phyloP scores from a whole-genome alignment of 108 stramenopile genomes.

The Parmales sp. region DNA sequence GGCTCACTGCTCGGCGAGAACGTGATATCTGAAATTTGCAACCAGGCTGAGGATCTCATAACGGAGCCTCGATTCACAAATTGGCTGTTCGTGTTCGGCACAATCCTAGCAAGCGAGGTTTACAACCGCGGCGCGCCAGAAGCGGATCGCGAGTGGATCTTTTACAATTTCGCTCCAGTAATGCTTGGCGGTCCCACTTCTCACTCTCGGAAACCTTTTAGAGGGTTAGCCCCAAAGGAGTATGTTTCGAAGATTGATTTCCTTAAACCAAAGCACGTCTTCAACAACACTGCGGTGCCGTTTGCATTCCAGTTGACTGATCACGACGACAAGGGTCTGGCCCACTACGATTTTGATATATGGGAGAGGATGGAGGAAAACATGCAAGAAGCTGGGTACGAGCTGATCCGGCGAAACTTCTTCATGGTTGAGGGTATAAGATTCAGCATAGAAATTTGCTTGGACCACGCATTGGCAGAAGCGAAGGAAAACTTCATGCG shows the following conservation, averaged over 20 bases:
- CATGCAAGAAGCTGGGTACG: neutral
- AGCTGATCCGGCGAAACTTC: neutral
- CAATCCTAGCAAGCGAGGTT: constrained; percentile 39
- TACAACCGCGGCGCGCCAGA: neutral
- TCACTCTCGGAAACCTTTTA: too few species aligned
- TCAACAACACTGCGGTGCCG: neutral
- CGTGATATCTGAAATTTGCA: constrained; percentile 50
- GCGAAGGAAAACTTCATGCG: neutral
- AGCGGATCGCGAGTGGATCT: constrained; percentile 38
- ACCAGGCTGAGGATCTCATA: constrained; percentile 41
- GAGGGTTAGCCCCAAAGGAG: constrained; percentile 51
- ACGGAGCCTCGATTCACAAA: constrained; percentile 46
- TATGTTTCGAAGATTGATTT: constrained; percentile 55
- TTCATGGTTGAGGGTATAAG: neutral
- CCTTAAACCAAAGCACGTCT: constrained; percentile 28
- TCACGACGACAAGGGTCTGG: neutral
- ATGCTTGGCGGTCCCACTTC: constrained; percentile 34
- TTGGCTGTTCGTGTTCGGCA: constrained; percentile 65
- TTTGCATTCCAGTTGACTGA: neutral
- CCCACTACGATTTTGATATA: constrained; percentile 2
- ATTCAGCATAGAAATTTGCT: neutral
- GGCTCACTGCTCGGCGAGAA: constrained; percentile 32
- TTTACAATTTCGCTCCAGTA: constrained; percentile 62
- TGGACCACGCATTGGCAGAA: neutral
- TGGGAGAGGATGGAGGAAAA: neutral